Evolutionary conservation across 345 rosid genomes (phyloP).

Genomic region (Anastatica hierochuntica): DNA sequence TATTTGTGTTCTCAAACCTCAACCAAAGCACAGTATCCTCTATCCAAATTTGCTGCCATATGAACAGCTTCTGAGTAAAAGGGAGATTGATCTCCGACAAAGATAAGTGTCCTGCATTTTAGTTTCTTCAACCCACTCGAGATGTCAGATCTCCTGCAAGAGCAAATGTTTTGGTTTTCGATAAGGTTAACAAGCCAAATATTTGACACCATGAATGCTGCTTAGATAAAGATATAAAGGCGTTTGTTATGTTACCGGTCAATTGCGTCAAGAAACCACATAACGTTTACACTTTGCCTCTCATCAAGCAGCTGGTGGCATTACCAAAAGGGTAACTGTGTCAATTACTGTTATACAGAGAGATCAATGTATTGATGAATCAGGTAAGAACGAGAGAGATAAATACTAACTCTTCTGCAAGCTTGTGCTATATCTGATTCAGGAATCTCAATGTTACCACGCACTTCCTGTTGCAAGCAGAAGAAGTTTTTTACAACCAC

Average conservation of each 20-base stretch:
- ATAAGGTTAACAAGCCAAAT: background rate
- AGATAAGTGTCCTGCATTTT: constrained; percentile 77
- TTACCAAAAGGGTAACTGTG: background rate
- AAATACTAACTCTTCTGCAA: constrained; percentile 62
- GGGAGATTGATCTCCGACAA: constrained; percentile 87
- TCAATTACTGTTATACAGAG: constrained; percentile 1
- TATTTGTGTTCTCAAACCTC: constrained; percentile 44
- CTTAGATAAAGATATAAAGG: background rate
- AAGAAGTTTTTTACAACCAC: background rate
- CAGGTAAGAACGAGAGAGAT: background rate
- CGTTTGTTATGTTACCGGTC: constrained; percentile 29
- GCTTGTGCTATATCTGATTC: constrained; percentile 92
- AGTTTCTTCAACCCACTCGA: constrained; percentile 59
- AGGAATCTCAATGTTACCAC: constrained; percentile 65
- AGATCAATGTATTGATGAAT: background rate
- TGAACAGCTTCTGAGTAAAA: constrained; percentile 80
- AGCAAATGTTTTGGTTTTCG: no score
- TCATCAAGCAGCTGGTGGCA: constrained; percentile 65
- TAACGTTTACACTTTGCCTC: constrained; percentile 65
- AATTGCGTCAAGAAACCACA: constrained; percentile 61
- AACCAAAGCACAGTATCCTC: constrained; percentile 85
- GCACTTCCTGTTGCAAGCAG: constrained; percentile 59
- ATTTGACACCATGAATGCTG: background rate
- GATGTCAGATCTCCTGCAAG: constrained; percentile 80
- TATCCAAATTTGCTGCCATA: constrained; percentile 73